Evolutionary conservation across 2,329 filamentous ascomycete species (phyloP).

Genomic region (Clarireedia monteithiana): DNA sequence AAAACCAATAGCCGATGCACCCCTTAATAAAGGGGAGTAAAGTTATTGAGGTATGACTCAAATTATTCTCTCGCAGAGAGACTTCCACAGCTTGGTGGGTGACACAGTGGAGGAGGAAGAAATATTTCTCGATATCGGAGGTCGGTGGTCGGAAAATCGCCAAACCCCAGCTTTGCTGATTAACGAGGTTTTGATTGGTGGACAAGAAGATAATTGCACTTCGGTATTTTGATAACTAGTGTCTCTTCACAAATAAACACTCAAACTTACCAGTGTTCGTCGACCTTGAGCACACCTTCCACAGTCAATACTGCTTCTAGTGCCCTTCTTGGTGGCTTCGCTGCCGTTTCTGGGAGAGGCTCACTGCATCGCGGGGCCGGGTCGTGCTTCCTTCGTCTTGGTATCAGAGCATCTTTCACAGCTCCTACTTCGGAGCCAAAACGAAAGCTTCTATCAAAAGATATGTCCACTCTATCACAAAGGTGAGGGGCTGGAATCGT

Average conservation of each 20-base stretch:
- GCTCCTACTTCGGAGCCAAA: slow-evolving; percentile 2
- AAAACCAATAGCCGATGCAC: not conserved
- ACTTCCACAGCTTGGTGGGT: not conserved
- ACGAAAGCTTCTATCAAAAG: not conserved
- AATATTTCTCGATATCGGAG: slow-evolving; percentile 9
- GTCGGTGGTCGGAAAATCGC: slow-evolving; percentile 5
- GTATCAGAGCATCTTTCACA: too few species aligned
- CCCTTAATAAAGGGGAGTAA: not conserved
- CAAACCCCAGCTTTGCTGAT: slow-evolving; percentile 6
- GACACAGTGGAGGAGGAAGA: not conserved
- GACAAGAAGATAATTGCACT: not conserved
- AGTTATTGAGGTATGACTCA: not conserved
- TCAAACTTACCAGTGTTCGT: too few species aligned
- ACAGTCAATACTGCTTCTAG: too few species aligned
- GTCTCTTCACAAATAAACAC: not conserved
- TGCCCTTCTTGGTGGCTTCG: too few species aligned
- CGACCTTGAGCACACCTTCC: too few species aligned
- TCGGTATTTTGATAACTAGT: not conserved
- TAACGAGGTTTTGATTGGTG: not conserved
- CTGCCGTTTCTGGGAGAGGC: too few species aligned
- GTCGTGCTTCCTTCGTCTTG: too few species aligned
- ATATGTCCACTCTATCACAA: not conserved
- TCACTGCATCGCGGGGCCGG: too few species aligned
- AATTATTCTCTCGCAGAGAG: not conserved
- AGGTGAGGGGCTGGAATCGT: too few species aligned